Evolutionary conservation across 805 yeast species (phyloP).

Genomic region (Barnettozyma vustinii): DNA sequence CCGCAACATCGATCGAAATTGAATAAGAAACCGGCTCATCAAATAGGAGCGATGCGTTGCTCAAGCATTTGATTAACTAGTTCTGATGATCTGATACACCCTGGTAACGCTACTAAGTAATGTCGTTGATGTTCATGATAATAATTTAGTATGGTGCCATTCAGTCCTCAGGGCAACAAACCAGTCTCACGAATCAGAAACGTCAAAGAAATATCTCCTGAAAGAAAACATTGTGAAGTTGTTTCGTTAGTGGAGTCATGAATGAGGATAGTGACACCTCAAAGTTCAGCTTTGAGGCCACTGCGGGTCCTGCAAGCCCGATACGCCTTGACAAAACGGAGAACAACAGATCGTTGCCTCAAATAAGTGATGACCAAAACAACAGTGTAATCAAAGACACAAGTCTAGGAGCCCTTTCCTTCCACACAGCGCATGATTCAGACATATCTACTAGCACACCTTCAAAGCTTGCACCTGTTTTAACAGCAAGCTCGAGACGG

Average conservation of each 20-base stretch:
- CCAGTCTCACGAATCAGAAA: neutral
- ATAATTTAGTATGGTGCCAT: neutral
- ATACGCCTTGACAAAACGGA: neutral
- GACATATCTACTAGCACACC: slow-evolving; percentile 5
- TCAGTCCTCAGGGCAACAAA: neutral
- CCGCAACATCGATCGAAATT: neutral
- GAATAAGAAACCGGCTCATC: too few relatives aligned
- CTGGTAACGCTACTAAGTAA: too few relatives aligned
- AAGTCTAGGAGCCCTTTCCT: slow-evolving; percentile 9
- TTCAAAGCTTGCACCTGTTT: slow-evolving; percentile 19
- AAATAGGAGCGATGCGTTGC: too few relatives aligned
- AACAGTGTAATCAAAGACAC: neutral
- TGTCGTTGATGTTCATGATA: too few relatives aligned
- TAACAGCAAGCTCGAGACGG: slow-evolving; percentile 5
- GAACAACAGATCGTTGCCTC: neutral
- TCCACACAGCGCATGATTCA: slow-evolving; percentile 21
- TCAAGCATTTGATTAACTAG: too few relatives aligned
- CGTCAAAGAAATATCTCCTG: neutral
- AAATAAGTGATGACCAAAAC: neutral
- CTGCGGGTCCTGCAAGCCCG: neutral
- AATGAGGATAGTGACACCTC: slow-evolving; percentile 1
- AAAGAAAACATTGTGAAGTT: too few relatives aligned
- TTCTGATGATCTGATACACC: too few relatives aligned
- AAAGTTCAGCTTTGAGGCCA: slow-evolving; percentile 6
- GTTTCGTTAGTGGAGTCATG: neutral